phyloP scores from a whole-genome alignment of 2,329 filamentous ascomycete species.

The Clonostachys rosea region DNA sequence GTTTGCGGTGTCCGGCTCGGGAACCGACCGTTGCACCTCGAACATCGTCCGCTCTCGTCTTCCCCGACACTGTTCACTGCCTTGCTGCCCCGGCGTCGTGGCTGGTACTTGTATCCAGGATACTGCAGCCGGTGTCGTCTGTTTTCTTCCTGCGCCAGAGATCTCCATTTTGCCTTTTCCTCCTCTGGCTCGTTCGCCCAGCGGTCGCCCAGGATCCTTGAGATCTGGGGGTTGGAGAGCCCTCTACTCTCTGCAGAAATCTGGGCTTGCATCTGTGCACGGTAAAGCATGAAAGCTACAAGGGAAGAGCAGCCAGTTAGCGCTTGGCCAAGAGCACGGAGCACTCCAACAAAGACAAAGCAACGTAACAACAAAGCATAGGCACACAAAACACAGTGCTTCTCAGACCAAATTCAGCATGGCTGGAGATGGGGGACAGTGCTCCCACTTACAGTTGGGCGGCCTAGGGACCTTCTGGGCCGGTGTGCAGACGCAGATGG shows the following conservation, averaged over 20 bases:
- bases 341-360: too few species aligned
- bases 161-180: slow-evolving; percentile 82
- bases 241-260: slow-evolving; percentile 83
- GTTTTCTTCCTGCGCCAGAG: slow-evolving; percentile 90
- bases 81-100: slow-evolving; percentile 46
- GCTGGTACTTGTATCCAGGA: slow-evolving; percentile 92
- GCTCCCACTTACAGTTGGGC: slow-evolving; percentile 46
- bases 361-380: too few species aligned
- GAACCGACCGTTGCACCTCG: slow-evolving; percentile 62
- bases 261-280: slow-evolving; percentile 82
- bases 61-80: slow-evolving; percentile 10
- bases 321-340: too few species aligned
- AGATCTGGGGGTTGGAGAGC: slow-evolving; percentile 91
- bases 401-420: neutral
- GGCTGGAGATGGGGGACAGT: slow-evolving; percentile 6
- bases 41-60: slow-evolving; percentile 55
- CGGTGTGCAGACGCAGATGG: slow-evolving; percentile 52
- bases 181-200: slow-evolving; percentile 76
- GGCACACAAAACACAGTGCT: too few species aligned
- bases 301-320: neutral
- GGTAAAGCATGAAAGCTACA: slow-evolving; percentile 94
- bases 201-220: slow-evolving; percentile 92
- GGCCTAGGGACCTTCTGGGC: slow-evolving; percentile 54
- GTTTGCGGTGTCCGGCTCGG: too few species aligned
- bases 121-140: slow-evolving; percentile 83